Conservation (phyloP, 257 asterid species). For the Leonotis leonurus region DNA sequence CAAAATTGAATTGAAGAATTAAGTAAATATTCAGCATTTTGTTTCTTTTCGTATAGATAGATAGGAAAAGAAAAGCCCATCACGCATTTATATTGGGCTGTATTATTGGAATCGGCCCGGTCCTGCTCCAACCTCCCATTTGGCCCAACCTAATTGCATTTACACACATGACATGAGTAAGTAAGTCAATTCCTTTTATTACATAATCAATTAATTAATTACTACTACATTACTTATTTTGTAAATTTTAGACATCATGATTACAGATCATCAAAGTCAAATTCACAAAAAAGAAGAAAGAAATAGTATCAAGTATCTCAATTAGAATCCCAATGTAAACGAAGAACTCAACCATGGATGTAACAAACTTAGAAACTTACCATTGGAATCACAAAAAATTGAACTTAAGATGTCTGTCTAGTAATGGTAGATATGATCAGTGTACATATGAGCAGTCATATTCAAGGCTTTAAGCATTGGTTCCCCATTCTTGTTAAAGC, state of each 20-base stretch:
- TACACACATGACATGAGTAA: too few relatives aligned
- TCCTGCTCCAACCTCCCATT: not conserved
- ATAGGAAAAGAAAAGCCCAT: not conserved
- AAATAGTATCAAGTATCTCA: too few relatives aligned
- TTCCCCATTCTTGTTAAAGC: constrained; percentile 54
- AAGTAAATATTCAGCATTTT: not conserved
- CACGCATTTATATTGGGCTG: not conserved
- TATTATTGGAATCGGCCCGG: not conserved
- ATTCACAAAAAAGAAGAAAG: too few relatives aligned
- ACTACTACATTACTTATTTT: too few relatives aligned
- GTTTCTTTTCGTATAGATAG: not conserved
- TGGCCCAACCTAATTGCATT: too few relatives aligned
- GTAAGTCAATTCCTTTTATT: too few relatives aligned
- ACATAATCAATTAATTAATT: too few relatives aligned
- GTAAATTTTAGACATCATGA: too few relatives aligned
- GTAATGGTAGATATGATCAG: constrained; percentile 53
- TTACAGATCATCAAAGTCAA: not conserved
- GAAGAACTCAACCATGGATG: not conserved
- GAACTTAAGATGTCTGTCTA: not conserved
- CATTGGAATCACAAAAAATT: not conserved
- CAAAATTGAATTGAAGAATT: too few relatives aligned
- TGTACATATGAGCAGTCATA: constrained; percentile 86
- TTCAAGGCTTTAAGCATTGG: constrained; percentile 62
- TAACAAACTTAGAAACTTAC: not conserved
- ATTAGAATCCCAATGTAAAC: not conserved